Base-by-base conservation (phyloP, 2,329 filamentous ascomycete species). In the Fusarium stilboides region DNA sequence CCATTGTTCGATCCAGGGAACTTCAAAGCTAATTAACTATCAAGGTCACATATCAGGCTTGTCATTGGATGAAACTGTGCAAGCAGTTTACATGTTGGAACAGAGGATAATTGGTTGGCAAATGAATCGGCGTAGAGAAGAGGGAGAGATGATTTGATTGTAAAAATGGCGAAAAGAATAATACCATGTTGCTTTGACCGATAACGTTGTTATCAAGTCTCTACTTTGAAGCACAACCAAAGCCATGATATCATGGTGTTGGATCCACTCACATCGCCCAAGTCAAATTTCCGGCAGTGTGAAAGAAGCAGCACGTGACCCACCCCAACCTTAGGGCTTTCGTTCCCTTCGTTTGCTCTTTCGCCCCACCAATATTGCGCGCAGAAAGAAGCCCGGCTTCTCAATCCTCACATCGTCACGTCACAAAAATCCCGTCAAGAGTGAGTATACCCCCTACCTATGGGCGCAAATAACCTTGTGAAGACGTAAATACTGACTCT, bases 351-450 rank as follows among this genome's bases (percentile, higher is more conserved):
- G 62, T 69, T 75, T 71, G 69, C 73, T 75, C 56, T 70, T 71
- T 65, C 70, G 78, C 80, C 80, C 81, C 81, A 83, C 81, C 80
- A 82, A 81, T 80, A 80, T 82, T 80, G 76, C 76, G 69, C 77
- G 76, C 78, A 78, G 78, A 77, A 74, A 65, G 62, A 52, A 61
- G 62, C 42, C 75, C 74, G 75, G 66, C 74, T 74, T 76, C 72
- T 69, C 77, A 80, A 74, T 65, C 77, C 77, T 78, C 77, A 79
- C 79, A 81, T 82, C 76, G 78, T 79, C 78, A 82, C 78, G 80
- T 84, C 83, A 82, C 80, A 80, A 82, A 83, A 85, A 81, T 82
- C 82, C 28, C 80, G 83, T 82, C 83, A 89, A 85, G 80, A 89
- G 87, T 89, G 82, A 86, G 87, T 87, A 65, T 61, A 72, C 31